Evolutionary conservation across 768 basidiomycete species (phyloP).

Genomic region (Hypholoma sublateritium): DNA sequence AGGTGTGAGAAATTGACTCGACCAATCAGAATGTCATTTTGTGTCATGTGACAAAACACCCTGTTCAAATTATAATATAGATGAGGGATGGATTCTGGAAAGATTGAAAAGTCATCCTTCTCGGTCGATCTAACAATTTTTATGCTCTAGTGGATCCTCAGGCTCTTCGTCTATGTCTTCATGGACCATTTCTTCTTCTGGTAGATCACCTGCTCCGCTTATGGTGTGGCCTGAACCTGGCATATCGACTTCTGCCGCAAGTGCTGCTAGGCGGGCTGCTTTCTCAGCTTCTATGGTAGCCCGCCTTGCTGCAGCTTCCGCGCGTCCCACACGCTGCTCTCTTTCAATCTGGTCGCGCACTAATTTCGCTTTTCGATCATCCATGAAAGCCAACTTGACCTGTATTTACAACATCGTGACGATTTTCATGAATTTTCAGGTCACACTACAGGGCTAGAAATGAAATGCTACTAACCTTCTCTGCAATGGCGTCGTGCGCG

Average conservation of each 20-base stretch:
- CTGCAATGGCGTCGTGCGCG: slow-evolving; percentile 48
- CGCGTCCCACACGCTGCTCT: slow-evolving; percentile 36
- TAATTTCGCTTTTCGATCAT: slow-evolving; percentile 66
- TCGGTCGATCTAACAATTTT: neutral
- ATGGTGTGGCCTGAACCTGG: slow-evolving; percentile 39
- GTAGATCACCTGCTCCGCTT: slow-evolving; percentile 12
- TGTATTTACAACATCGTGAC: slow-evolving; percentile 21
- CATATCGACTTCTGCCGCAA: slow-evolving; percentile 26
- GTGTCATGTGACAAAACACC: no score
- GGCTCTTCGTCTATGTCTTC: neutral
- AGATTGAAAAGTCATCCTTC: no score
- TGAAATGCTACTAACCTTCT: slow-evolving; percentile 42
- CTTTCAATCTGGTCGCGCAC: slow-evolving; percentile 60
- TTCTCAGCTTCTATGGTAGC: slow-evolving; percentile 11
- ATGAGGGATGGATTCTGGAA: no score
- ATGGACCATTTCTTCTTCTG: slow-evolving; percentile 11
- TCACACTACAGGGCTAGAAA: neutral
- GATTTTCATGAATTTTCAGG: neutral
- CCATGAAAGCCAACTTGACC: slow-evolving; percentile 80
- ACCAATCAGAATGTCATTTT: no score
- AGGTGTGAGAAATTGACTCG: no score
- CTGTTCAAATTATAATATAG: no score
- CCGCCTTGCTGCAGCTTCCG: slow-evolving; percentile 19
- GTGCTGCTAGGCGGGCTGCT: slow-evolving; percentile 4
- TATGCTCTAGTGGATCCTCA: neutral